Evolutionary conservation across 169 alveolate genomes (phyloP).

Genomic region (Toxoplasma gondii): DNA sequence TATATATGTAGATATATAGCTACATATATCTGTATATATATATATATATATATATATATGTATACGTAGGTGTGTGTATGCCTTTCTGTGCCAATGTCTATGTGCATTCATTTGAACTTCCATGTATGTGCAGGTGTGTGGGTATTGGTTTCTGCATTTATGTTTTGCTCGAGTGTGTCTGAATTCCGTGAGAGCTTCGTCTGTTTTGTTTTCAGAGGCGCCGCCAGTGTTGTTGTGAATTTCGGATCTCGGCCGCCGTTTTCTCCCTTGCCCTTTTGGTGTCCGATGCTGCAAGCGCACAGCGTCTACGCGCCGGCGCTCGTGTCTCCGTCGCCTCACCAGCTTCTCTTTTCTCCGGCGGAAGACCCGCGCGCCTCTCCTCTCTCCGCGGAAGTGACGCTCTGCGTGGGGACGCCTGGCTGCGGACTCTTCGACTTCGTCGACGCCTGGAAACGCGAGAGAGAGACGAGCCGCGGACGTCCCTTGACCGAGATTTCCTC

Average conservation of each 20-base stretch:
- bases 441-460: constrained; percentile 16
- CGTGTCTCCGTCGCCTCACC: neutral
- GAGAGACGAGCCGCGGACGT: constrained; percentile 6
- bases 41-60: no score
- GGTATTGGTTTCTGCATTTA: neutral
- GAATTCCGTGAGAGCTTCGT: neutral
- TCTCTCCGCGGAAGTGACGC: constrained; percentile 2
- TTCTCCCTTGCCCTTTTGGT: neutral
- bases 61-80: no score
- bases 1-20: no score
- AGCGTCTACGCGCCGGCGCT: neutral
- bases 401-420: constrained; percentile 36
- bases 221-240: neutral
- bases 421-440: neutral
- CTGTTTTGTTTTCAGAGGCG: neutral
- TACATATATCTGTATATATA: neutral
- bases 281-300: constrained; percentile 36
- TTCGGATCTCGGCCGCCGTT: constrained; percentile 25
- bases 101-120: no score
- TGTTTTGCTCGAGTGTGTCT: neutral
- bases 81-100: no score
- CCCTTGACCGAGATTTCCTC: constrained; percentile 8
- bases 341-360: neutral
- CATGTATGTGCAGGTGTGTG: no score
- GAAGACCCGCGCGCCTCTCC: neutral